These are phyloP conservation scores for Wickerhamomyces xylosicus DNA, from an alignment of 805 yeast species.

Conservation along the genomic window DNA sequence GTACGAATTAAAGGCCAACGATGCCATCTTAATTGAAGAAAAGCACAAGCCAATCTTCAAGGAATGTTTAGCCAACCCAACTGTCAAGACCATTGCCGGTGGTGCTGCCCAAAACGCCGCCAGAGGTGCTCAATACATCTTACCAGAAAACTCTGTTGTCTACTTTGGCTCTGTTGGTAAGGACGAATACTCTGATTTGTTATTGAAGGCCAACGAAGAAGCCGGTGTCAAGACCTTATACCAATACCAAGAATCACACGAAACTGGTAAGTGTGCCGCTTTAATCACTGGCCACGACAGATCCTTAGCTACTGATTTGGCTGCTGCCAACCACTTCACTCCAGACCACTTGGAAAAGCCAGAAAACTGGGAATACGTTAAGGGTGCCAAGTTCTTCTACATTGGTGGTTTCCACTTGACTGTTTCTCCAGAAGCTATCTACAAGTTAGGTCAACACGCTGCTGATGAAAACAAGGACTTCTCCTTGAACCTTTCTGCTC, in stretches of 20 bases:
- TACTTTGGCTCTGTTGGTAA: constrained; percentile 96
- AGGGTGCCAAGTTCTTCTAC: constrained; percentile 73
- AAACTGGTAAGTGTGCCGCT: constrained; percentile 98
- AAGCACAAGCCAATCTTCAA: constrained; percentile 79
- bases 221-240: constrained; percentile 87
- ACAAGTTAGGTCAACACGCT: constrained; percentile 85
- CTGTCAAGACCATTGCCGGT: constrained; percentile 78
- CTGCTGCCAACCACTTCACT: constrained; percentile 96
- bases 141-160: constrained; percentile 73
- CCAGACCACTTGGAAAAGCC: constrained; percentile 79
- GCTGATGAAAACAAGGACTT: constrained; percentile 70
- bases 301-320: constrained; percentile 91
- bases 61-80: constrained; percentile 55
- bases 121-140: constrained; percentile 91
- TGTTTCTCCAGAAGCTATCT: constrained; percentile 92
- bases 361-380: constrained; percentile 83
- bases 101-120: constrained; percentile 99
- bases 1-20: constrained; percentile 81
- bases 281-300: constrained; percentile 81
- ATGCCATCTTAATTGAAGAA: constrained; percentile 80
- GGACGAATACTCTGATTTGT: constrained; percentile 76
- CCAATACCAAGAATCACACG: constrained; percentile 63
- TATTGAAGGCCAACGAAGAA: constrained; percentile 69
- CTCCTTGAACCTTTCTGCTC: constrained; percentile 86
- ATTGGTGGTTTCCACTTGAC: constrained; percentile 99